Percentiles rank a stretch among this genome's conserved stretches.
Conservation (phyloP, 306 rosid genomes). For the Casuarina glauca region DNA sequence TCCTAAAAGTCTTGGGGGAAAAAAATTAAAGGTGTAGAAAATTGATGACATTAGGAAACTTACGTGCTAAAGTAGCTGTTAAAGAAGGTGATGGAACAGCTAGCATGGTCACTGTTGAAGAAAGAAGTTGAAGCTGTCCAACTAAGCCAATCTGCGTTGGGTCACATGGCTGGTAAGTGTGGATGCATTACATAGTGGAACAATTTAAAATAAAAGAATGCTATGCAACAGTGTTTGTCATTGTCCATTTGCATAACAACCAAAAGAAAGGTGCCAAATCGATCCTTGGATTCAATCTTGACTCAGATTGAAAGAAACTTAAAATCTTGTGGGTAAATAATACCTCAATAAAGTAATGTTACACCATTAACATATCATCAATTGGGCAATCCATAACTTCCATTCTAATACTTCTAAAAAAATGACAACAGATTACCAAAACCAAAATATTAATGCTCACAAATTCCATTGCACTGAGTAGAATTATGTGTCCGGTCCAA, state of each 20-base stretch:
- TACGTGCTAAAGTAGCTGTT: constrained; percentile 94
- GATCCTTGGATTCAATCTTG: neutral
- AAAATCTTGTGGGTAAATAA: neutral
- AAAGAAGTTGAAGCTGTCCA: constrained; percentile 99
- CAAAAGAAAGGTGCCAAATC: neutral
- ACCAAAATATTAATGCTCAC: neutral
- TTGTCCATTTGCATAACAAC: neutral
- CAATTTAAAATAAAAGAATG: neutral
- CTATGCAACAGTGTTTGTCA: neutral
- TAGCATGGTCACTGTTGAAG: constrained; percentile 84
- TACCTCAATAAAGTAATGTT: neutral
- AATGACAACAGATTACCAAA: neutral
- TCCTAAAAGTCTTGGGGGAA: constrained; percentile 15
- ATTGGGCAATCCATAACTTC: neutral
- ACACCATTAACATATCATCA: neutral
- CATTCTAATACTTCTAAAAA: neutral
- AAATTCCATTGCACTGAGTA: neutral
- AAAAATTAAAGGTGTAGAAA: constrained; percentile 30
- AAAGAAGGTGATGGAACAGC: constrained; percentile 97
- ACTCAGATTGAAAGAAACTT: neutral
- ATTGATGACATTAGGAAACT: constrained; percentile 48
- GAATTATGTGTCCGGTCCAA: neutral
- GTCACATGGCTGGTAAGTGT: constrained; percentile 21
- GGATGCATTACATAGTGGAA: constrained; percentile 10
- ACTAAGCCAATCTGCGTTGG: constrained; percentile 79